phyloP scores from a whole-genome alignment of 176 grass and related monocot genomes.

The Olyra latifolia region DNA sequence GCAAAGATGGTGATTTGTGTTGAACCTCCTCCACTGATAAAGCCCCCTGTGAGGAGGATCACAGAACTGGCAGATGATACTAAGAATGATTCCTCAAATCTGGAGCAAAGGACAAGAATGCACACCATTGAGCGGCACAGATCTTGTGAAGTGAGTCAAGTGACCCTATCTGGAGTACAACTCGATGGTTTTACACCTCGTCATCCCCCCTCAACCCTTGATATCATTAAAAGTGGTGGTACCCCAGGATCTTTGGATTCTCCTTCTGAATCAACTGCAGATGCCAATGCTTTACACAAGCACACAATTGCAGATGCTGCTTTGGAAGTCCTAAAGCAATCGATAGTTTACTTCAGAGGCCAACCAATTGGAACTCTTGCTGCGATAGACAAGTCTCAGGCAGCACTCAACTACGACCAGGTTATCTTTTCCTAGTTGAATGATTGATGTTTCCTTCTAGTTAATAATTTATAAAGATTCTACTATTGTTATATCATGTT shows the following conservation, averaged over 20 bases:
- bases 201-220: constrained; percentile 24
- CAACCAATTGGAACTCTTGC: constrained; percentile 86
- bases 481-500: constrained; percentile 5
- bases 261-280: constrained; percentile 29
- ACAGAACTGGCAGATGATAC: constrained; percentile 24
- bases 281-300: constrained; percentile 34
- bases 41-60: constrained; percentile 7
- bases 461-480: neutral
- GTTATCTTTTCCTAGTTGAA: constrained; percentile 41
- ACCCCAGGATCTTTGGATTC: constrained; percentile 16
- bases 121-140: constrained; percentile 50
- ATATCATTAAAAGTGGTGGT: constrained; percentile 36
- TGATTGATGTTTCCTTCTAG: neutral
- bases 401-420: constrained; percentile 92
- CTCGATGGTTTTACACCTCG: constrained; percentile 3
- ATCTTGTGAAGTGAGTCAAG: constrained; percentile 52
- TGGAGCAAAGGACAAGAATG: constrained; percentile 46
- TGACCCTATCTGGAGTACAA: constrained; percentile 40
- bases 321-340: constrained; percentile 75
- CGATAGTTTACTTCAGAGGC: constrained; percentile 61
- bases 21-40: neutral
- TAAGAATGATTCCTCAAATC: constrained; percentile 45
- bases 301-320: constrained; percentile 56
- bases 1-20: constrained; percentile 33
- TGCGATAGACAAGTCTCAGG: constrained; percentile 72